These are phyloP conservation scores for Penicillium nucicola DNA, from an alignment of 495 filamentous ascomycete species.

Conservation along the genomic window DNA sequence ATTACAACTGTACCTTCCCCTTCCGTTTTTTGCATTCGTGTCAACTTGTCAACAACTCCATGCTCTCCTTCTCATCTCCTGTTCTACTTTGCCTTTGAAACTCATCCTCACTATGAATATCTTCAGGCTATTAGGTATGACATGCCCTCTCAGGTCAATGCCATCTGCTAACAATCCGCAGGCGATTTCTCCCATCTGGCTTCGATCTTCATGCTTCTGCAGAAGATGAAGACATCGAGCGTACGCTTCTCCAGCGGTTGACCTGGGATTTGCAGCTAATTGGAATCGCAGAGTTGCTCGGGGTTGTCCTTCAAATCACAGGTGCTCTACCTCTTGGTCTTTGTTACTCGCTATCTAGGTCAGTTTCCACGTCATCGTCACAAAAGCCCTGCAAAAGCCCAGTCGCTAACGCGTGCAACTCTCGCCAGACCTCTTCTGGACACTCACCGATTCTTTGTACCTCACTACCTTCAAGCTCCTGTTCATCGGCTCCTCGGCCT, in stretches of 20 bases:
- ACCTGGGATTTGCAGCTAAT: constrained; percentile 2
- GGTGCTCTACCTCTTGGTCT: constrained; percentile 88
- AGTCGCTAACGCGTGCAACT: constrained; percentile 3
- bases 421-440: constrained; percentile 78
- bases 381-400: neutral
- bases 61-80: neutral
- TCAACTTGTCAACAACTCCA: constrained; percentile 35
- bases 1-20: constrained; percentile 12
- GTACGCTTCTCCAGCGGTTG: constrained; percentile 44
- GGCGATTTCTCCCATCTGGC: constrained; percentile 92
- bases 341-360: constrained; percentile 90
- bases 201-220: constrained; percentile 90
- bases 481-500: constrained; percentile 84
- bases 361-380: constrained; percentile 16
- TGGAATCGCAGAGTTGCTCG: constrained; percentile 71
- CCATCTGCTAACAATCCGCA: constrained; percentile 28
- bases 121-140: constrained; percentile 76
- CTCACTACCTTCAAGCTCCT: constrained; percentile 94
- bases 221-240: constrained; percentile 90
- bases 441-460: constrained; percentile 73
- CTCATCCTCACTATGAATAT: constrained; percentile 67
- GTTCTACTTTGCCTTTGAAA: neutral
- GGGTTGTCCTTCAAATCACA: constrained; percentile 99
- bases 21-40: constrained; percentile 25
- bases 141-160: neutral